phyloP scores from a whole-genome alignment of 208 protist species.

The Phytomonas sp. region DNA sequence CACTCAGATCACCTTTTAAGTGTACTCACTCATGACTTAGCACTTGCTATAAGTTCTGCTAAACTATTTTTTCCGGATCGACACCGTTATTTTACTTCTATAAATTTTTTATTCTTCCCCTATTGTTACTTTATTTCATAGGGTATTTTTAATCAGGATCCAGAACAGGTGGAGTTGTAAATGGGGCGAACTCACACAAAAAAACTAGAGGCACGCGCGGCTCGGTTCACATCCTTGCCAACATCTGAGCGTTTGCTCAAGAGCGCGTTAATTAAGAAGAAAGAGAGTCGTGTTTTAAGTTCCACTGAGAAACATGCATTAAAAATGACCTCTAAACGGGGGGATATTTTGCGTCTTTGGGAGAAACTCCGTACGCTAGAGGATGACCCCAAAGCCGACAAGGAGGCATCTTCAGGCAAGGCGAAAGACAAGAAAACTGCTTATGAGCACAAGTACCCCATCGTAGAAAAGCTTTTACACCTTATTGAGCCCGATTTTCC shows the following conservation, averaged over 20 bases:
- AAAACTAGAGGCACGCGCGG: slow-evolving; percentile 61
- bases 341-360: slow-evolving; percentile 83
- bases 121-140: neutral
- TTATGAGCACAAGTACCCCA: slow-evolving; percentile 83
- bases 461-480: slow-evolving; percentile 75
- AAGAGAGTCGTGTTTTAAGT: slow-evolving; percentile 76
- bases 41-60: neutral
- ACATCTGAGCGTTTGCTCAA: slow-evolving; percentile 65
- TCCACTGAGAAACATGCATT: slow-evolving; percentile 81
- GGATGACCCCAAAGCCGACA: slow-evolving; percentile 15
- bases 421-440: slow-evolving; percentile 2
- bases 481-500: slow-evolving; percentile 76
- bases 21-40: neutral
- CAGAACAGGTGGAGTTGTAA: neutral
- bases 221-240: slow-evolving; percentile 54
- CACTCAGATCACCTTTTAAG: neutral
- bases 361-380: slow-evolving; percentile 58
- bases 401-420: slow-evolving; percentile 5
- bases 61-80: neutral
- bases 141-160: neutral
- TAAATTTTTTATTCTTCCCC: neutral
- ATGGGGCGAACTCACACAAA: slow-evolving; percentile 82
- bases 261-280: slow-evolving; percentile 84
- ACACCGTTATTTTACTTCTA: neutral
- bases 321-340: slow-evolving; percentile 83